Base-by-base conservation (phyloP, 768 basidiomycete genomes). In the Tephrocybe sp. region DNA sequence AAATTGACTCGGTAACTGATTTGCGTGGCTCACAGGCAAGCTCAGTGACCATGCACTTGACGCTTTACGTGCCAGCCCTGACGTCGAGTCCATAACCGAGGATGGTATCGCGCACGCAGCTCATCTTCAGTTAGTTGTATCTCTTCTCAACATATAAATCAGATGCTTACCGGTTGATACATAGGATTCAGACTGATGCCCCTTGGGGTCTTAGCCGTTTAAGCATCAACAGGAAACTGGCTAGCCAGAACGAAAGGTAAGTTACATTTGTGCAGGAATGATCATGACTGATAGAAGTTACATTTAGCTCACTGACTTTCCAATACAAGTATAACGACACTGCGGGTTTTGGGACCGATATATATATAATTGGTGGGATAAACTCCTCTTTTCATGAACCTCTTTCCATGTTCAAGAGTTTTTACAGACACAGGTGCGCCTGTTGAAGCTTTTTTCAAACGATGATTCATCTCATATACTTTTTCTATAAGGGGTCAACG, bases 351-450 rank as follows among this genome's bases (percentile, higher is more conserved):
- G 56, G 56, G 21, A 50, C 52, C 37, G 56, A 58, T 47, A 66
- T 77, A 53, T 76, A 72, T 54, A 55, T 75, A 46, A 60, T 77
- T 47, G 75, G 71, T 72, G 34, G 31, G 32, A 16, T 11, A 36
- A 30, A 2, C 15, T 47, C 6, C 6, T 11, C 9, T 9, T 24
- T 47, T 22, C 16, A 2, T 9, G 24, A 24, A 5, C 30, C 32
- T 40, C 21, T 26, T 31, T 28, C 6, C 3, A 19, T 30, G 36
- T 37, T 37, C 28, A 19, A 43, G 8, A 2, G 19, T 7, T 16
- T 1, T 25, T 2, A 31, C 47, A 63, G 64, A 65, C 55, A 61
- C 62, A 48, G 64, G 51, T 52, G 47, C 35, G 51, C 28, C 5
- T 8, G 13, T n/a, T 9, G 9, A 4, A 16, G 5, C 18, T 19